These are phyloP conservation scores for Delonix regia DNA, from an alignment of 306 rosid genomes.

Conservation along the genomic window DNA sequence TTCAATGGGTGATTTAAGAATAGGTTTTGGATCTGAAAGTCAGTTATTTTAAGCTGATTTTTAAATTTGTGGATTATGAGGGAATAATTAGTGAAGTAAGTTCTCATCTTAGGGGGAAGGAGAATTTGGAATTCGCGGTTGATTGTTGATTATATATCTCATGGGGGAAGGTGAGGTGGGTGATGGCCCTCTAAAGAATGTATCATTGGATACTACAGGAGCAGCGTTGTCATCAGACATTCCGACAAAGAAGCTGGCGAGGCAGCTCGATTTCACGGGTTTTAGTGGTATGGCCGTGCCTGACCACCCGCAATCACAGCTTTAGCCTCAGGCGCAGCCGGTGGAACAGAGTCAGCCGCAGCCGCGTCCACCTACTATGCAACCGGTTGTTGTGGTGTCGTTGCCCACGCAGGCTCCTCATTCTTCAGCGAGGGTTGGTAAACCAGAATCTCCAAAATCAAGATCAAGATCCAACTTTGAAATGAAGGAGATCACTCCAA, in stretches of 20 bases:
- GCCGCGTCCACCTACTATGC: too few species aligned
- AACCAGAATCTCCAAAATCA: slow-evolving; percentile 87
- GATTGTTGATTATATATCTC: slow-evolving; percentile 38
- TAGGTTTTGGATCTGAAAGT: slow-evolving; percentile 55
- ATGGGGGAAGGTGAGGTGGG: slow-evolving; percentile 81
- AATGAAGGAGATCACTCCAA: too few species aligned
- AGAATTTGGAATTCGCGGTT: slow-evolving; percentile 26
- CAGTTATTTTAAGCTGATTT: slow-evolving; percentile 49
- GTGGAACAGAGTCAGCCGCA: too few species aligned
- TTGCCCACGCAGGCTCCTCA: slow-evolving; percentile 46
- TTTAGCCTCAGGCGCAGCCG: too few species aligned
- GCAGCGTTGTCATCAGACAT: slow-evolving; percentile 47
- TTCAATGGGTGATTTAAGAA: slow-evolving; percentile 12
- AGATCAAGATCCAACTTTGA: slow-evolving; percentile 67
- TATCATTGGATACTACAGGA: slow-evolving; percentile 48
- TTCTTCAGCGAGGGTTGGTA: slow-evolving; percentile 63
- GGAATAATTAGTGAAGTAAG: slow-evolving; percentile 44
- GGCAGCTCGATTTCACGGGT: slow-evolving; percentile 93
- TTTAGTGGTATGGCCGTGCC: too few species aligned
- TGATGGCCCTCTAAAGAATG: slow-evolving; percentile 60
- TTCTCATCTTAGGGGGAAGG: background rate
- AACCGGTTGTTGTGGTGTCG: too few species aligned
- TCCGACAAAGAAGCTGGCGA: slow-evolving; percentile 84
- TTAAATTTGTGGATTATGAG: slow-evolving; percentile 8
- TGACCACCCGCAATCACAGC: too few species aligned